Conservation (phyloP, 257 asterid genomes). For the Linderniella brevidens region DNA sequence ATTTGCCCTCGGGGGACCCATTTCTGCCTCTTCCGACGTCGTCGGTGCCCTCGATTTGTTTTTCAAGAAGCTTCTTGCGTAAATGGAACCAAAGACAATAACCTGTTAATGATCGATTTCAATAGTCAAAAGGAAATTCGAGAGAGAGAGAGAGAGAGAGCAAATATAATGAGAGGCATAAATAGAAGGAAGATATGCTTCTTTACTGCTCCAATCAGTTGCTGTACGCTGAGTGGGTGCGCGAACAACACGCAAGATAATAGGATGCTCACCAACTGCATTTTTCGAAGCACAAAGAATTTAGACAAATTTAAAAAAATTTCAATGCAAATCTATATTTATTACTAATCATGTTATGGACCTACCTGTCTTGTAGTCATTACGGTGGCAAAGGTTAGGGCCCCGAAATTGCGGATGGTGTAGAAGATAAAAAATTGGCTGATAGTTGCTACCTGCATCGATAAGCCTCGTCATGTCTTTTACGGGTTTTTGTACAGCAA, state of each 20-base stretch:
- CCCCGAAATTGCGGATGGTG: constrained; percentile 93
- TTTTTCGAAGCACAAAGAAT: constrained; percentile 8
- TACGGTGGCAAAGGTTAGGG: constrained; percentile 78
- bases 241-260: constrained; percentile 85
- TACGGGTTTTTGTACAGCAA: too few species aligned
- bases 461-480: too few species aligned
- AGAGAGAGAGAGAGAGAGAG: constrained; percentile 2
- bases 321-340: too few species aligned
- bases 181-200: constrained; percentile 9
- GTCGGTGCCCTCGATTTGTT: constrained; percentile 23
- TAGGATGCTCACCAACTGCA: constrained; percentile 81
- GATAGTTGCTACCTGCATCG: constrained; percentile 73
- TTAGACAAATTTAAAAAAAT: not conserved
- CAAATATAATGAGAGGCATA: not conserved
- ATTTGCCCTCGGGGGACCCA: constrained; percentile 32
- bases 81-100: constrained; percentile 75
- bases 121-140: constrained; percentile 6
- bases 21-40: constrained; percentile 25
- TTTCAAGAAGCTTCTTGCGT: constrained; percentile 52
- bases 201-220: constrained; percentile 81
- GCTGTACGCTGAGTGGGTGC: constrained; percentile 88
- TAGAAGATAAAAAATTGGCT: constrained; percentile 94
- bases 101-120: constrained; percentile 53
- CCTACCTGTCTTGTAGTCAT: constrained; percentile 99
- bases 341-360: too few species aligned